phyloP scores from a whole-genome alignment of 306 rosid genomes.

The Calophaca sinica region DNA sequence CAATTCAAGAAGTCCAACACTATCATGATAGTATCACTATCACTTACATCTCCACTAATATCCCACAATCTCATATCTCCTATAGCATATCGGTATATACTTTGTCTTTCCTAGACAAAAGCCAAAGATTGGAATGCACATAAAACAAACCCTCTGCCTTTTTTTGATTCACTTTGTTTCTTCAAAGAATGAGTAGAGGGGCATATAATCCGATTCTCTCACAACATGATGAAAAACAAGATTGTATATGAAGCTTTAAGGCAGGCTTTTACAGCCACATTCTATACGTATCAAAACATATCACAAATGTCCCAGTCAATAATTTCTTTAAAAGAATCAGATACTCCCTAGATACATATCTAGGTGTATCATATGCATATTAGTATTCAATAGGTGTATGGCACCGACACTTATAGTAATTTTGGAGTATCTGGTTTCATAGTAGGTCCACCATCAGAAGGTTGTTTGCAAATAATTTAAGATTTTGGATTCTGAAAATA shows the following conservation, averaged over 20 bases:
- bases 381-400: neutral
- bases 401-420: neutral
- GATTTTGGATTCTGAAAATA: neutral
- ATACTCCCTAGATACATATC: neutral
- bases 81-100: neutral
- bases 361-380: neutral
- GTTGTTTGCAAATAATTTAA: conserved; percentile 24
- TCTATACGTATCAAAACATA: too few species aligned
- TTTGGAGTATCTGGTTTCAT: neutral
- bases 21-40: neutral
- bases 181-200: neutral
- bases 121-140: neutral
- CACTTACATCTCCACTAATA: neutral
- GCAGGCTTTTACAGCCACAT: neutral
- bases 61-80: neutral
- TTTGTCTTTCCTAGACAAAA: neutral
- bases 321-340: neutral
- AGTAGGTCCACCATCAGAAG: conserved; percentile 36
- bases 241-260: neutral
- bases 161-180: too few species aligned
- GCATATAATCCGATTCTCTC: neutral
- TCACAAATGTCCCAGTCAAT: too few species aligned
- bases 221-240: neutral
- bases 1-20: neutral
- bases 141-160: neutral